These are phyloP conservation scores for Apiospora koreana DNA, from an alignment of 2,329 filamentous ascomycete genomes.

Conservation along the genomic window DNA sequence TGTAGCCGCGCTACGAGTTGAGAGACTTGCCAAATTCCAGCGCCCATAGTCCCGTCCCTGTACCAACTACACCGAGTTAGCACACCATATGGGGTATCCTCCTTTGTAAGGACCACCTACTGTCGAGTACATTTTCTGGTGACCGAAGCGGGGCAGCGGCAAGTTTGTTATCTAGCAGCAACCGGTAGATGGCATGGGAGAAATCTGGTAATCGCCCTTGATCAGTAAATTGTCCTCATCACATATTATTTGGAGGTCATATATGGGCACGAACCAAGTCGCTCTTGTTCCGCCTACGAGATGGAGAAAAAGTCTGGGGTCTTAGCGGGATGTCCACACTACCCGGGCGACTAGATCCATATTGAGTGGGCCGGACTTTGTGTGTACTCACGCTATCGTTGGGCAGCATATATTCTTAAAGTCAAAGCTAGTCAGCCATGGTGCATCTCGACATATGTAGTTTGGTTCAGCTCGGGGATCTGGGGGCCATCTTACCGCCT, in stretches of 20 bases:
- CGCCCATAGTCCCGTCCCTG: not conserved
- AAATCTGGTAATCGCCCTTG: not conserved
- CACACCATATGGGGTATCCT: not conserved
- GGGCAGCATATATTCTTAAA: slow-evolving; percentile 6
- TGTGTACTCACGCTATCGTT: slow-evolving; percentile 4
- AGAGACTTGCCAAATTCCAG: not conserved
- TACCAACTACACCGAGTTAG: not conserved
- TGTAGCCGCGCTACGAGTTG: not conserved
- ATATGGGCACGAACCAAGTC: not conserved
- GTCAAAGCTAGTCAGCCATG: not conserved
- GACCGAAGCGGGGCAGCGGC: not conserved
- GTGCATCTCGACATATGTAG: not conserved
- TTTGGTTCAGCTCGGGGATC: not conserved
- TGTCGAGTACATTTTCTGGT: not conserved
- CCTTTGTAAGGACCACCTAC: not conserved
- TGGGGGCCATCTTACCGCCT: not conserved
- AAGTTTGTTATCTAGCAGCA: not conserved
- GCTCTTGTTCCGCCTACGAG: not conserved
- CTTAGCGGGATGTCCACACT: not conserved
- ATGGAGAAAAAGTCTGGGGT: not conserved
- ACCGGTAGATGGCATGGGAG: not conserved
- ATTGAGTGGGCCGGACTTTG: not conserved
- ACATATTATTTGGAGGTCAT: not conserved
- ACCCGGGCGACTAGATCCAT: not conserved
- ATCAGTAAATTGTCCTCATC: not conserved